Conservation (phyloP, 192 early-diverging fungal genomes). For the Backusella circina region DNA sequence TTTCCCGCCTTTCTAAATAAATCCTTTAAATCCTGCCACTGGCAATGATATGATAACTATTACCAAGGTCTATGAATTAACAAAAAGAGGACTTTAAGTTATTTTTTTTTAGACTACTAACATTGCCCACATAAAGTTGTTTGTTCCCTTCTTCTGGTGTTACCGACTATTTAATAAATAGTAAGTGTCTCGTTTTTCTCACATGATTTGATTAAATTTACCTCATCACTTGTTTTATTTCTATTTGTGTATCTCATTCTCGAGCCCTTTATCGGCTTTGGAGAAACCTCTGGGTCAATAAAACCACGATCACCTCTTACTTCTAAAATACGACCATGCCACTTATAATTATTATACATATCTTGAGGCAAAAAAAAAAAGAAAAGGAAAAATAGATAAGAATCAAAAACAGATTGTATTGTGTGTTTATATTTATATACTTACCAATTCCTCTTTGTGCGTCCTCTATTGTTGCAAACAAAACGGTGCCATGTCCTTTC, state of each 20-base stretch:
- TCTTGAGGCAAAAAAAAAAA: constrained; percentile 15
- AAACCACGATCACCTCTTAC: constrained; percentile 67
- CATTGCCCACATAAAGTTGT: constrained; percentile 77
- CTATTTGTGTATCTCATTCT: constrained; percentile 16
- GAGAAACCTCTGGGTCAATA: constrained; percentile 31
- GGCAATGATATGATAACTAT: constrained; percentile 65
- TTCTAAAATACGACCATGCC: constrained; percentile 70
- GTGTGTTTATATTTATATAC: background rate
- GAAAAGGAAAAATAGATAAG: background rate
- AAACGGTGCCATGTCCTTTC: constrained; percentile 70
- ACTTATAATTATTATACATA: constrained; percentile 63
- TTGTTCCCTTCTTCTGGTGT: constrained; percentile 15
- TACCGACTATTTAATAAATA: constrained; percentile 1
- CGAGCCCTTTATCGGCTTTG: background rate
- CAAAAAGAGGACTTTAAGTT: background rate
- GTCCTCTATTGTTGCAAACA: constrained; percentile 63
- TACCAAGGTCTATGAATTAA: background rate
- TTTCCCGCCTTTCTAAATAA: constrained; percentile 67
- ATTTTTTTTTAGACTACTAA: constrained; percentile 31
- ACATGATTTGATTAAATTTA: background rate
- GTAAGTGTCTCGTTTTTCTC: constrained; percentile 3
- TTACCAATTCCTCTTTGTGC: constrained; percentile 64
- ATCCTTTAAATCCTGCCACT: constrained; percentile 85
- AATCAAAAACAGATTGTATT: background rate
- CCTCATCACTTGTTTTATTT: constrained; percentile 1